Evolutionary conservation across 176 grass and related monocot genomes (phyloP).

Genomic region (Avena sativa): DNA sequence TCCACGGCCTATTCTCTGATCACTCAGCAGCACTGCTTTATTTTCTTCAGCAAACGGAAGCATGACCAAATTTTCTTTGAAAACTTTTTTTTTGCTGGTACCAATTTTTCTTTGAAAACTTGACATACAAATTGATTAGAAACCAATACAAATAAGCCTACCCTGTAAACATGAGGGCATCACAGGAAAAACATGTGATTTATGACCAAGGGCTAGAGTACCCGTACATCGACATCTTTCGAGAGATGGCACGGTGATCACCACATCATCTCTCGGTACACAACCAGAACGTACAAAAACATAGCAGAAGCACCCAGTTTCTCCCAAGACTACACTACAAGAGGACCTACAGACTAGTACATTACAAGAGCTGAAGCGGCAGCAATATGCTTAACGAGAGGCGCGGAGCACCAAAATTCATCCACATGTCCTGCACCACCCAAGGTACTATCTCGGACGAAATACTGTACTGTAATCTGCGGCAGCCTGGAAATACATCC

Average conservation of each 20-base stretch:
- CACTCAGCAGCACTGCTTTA: no score
- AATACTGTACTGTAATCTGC: neutral
- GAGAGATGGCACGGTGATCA: neutral
- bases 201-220: neutral
- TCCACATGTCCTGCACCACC: slow-evolving; percentile 11
- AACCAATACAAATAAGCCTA: no score
- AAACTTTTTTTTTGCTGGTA: no score
- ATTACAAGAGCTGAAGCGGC: neutral
- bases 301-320: neutral
- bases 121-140: no score
- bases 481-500: neutral
- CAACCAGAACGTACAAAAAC: neutral
- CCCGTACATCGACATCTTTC: neutral
- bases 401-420: slow-evolving; percentile 10
- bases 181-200: neutral
- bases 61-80: no score
- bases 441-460: no score
- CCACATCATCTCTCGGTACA: neutral
- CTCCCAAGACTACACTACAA: neutral
- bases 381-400: neutral
- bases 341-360: neutral
- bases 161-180: neutral
- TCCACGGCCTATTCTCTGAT: no score
- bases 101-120: no score
- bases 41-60: no score